Evolutionary conservation across 2,329 filamentous ascomycete genomes (phyloP), one percentile per base, ranked within the genome.

Genomic region (Triangularia setosa): DNA sequence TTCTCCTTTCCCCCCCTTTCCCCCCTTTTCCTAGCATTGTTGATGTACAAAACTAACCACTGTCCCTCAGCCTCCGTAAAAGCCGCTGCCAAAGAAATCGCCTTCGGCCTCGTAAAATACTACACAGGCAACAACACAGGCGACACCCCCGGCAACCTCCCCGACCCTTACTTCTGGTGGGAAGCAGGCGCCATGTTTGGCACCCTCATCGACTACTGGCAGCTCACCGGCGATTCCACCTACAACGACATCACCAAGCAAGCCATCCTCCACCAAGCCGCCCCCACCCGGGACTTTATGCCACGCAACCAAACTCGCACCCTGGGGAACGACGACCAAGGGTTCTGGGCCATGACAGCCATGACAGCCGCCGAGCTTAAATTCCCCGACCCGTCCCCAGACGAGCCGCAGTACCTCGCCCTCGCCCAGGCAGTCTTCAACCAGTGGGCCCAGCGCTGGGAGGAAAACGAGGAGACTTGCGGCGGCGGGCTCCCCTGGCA

Each of bases 321-420:
- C 1, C 76, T 83, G 66, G 89, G 89, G 68, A 92, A 91, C 76
- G 90, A 92, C 68, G 90, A 92, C 70, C 90, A 92, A 75, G 88
- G 90, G 5, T 94, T 95, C 77, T 96, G 92, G 92, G 90, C 85
- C n/a, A 84, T 95, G 80, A 86, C 91, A 1, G 90, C 89, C 65
- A 90, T 96, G 81, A 84, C 85, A 9, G 92, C 92, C 2, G 89
- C 90, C 40, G 92, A 96, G 76, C 85, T 88, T 71, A 87, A 87
- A 67, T 94, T 90, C 71, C 88, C 89, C 1, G 84, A 92, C 70
- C 88, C 90, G 4, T 82, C 85, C 0, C 68, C 79, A 0, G 84
- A 83, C 64, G 74, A 87, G 61, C 87, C 90, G 0, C 87, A 90
- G 66, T 96, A 90, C 90, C 82, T 95, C n/a, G 87, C 88, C 6